These are phyloP conservation scores for Eucalyptus regnans DNA, from an alignment of 345 rosid species.

Conservation along the genomic window DNA sequence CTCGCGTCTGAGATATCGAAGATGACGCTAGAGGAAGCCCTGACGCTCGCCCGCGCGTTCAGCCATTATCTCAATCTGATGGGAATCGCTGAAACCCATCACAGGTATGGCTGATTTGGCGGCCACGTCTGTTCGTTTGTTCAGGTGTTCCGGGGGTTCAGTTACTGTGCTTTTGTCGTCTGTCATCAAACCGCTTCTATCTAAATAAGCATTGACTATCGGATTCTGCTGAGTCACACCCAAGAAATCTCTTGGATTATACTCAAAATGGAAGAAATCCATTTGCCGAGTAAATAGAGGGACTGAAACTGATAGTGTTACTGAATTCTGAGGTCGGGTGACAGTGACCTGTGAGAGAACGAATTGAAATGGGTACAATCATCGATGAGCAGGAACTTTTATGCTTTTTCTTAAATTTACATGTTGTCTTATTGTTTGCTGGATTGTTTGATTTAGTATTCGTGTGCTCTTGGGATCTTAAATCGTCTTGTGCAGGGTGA, in stretches of 20 bases:
- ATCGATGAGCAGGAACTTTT: neutral
- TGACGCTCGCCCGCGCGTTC: slow-evolving; percentile 80
- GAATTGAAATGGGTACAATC: neutral
- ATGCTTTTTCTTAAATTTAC: neutral
- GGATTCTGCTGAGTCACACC: neutral
- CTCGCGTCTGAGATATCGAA: slow-evolving; percentile 66
- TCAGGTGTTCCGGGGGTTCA: neutral
- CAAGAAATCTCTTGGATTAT: neutral
- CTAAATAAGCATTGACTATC: neutral
- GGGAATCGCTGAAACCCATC: slow-evolving; percentile 97
- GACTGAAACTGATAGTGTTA: neutral
- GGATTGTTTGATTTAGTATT: neutral
- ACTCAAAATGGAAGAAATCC: neutral
- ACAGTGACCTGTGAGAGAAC: neutral
- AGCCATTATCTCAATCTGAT: slow-evolving; percentile 89
- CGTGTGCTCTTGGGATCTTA: neutral
- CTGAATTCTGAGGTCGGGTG: neutral
- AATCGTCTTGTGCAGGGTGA: slow-evolving; percentile 42
- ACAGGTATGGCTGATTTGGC: slow-evolving; percentile 29
- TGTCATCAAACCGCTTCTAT: neutral
- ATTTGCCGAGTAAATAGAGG: neutral
- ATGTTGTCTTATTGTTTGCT: neutral
- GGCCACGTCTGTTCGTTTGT: neutral
- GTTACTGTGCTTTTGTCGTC: neutral
- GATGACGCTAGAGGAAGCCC: slow-evolving; percentile 82